phyloP scores from a whole-genome alignment of 768 basidiomycete species.

The Hemileccinum impolitum region DNA sequence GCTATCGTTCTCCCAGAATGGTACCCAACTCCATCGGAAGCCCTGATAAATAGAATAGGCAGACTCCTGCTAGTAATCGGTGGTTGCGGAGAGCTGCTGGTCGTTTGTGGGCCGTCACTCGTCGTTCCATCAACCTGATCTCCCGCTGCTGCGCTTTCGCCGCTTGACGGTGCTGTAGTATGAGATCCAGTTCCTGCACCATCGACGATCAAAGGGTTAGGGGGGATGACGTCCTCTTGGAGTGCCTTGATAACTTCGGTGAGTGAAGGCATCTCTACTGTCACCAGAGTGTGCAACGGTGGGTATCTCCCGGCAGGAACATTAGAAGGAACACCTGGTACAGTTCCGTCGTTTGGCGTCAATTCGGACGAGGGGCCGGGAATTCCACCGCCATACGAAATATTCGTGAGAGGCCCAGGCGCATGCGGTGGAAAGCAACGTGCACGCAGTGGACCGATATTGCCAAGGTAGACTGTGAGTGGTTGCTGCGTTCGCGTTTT shows the following conservation, averaged over 20 bases:
- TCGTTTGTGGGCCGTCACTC: conserved; percentile 19
- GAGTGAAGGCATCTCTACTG: conserved; percentile 81
- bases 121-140: conserved; percentile 27
- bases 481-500: conserved; percentile 62
- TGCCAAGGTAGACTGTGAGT: conserved; percentile 86
- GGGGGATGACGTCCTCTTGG: conserved; percentile 61
- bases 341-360: conserved; percentile 23
- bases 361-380: conserved; percentile 36
- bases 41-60: conserved; percentile 77
- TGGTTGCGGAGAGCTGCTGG: conserved; percentile 35
- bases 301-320: conserved; percentile 47
- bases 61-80: conserved; percentile 68
- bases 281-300: conserved; percentile 73
- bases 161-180: conserved; percentile 27
- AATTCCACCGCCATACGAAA: conserved; percentile 54
- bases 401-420: conserved; percentile 62
- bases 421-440: conserved; percentile 73
- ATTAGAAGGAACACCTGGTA: conserved; percentile 15
- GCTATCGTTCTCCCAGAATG: conserved; percentile 83
- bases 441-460: conserved; percentile 78
- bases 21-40: conserved; percentile 83
- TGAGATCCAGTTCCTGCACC: conserved; percentile 37
- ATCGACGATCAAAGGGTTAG: conserved; percentile 34
- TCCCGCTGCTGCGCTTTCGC: conserved; percentile 24
- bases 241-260: conserved; percentile 74